These are phyloP conservation scores for Pythium dissimile DNA, from an alignment of 352 stramenopile species.

Conservation along the genomic window DNA sequence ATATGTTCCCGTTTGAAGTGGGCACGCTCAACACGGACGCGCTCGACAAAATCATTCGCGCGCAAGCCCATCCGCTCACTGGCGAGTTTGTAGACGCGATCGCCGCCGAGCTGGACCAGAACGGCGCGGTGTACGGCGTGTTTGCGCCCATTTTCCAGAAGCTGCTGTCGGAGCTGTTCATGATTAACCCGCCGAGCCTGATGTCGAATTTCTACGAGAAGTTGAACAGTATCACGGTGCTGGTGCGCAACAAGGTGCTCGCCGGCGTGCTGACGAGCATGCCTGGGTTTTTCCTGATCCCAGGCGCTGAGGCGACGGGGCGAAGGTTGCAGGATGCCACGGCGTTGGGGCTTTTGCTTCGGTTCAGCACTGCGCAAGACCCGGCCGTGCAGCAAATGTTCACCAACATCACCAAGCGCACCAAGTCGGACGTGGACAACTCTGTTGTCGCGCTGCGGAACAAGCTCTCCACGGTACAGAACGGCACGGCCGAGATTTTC, in stretches of 20 bases:
- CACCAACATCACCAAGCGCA: constrained; percentile 79
- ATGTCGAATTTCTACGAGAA: constrained; percentile 77
- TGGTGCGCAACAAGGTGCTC: constrained; percentile 68
- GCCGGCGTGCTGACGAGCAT: constrained; percentile 61
- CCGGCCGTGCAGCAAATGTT: constrained; percentile 80
- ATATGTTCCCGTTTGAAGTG: constrained; percentile 80
- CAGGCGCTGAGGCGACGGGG: constrained; percentile 50
- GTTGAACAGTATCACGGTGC: constrained; percentile 55
- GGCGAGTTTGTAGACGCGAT: constrained; percentile 58
- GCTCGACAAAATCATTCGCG: constrained; percentile 65
- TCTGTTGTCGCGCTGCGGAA: constrained; percentile 58
- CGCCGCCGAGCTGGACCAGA: constrained; percentile 47
- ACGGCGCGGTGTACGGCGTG: constrained; percentile 39
- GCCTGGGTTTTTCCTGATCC: constrained; percentile 65
- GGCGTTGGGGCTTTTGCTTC: constrained; percentile 68
- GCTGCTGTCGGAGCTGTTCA: constrained; percentile 70
- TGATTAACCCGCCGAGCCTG: constrained; percentile 74
- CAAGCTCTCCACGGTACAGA: constrained; percentile 70
- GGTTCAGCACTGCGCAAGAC: constrained; percentile 71
- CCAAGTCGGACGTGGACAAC: constrained; percentile 75
- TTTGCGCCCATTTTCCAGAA: constrained; percentile 82
- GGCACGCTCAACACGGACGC: constrained; percentile 64
- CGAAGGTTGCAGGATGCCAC: constrained; percentile 75
- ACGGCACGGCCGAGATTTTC: constrained; percentile 53
- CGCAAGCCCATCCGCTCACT: constrained; percentile 48